Evolutionary conservation across 306 rosid species (phyloP).

Genomic region (Lathyrus tuberosus): DNA sequence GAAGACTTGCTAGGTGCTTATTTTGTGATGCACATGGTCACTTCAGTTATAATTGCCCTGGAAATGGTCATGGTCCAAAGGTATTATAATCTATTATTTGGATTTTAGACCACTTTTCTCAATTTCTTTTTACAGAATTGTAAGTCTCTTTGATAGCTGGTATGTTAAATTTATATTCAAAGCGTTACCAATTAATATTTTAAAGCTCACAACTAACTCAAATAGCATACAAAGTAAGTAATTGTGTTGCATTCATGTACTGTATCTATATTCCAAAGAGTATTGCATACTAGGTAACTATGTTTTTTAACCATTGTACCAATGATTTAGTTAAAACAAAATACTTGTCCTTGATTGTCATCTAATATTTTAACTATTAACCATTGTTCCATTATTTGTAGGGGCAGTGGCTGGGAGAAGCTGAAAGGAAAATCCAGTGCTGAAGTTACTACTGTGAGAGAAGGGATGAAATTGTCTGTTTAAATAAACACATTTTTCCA

Average conservation of each 20-base stretch:
- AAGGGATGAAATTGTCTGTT: slow-evolving; percentile 30
- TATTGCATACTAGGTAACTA: background rate
- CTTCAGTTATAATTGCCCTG: slow-evolving; percentile 68
- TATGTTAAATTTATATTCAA: background rate
- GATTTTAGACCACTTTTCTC: background rate
- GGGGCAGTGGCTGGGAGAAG: slow-evolving; percentile 40
- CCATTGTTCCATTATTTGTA: slow-evolving; percentile 24
- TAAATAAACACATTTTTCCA: background rate
- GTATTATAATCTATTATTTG: slow-evolving; percentile 46
- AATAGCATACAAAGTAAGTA: background rate
- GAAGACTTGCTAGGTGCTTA: slow-evolving; percentile 74
- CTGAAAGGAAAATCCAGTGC: slow-evolving; percentile 45
- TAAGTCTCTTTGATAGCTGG: background rate
- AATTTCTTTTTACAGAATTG: background rate
- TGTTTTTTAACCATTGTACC: background rate
- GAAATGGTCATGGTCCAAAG: slow-evolving; percentile 60
- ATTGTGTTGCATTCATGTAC: background rate
- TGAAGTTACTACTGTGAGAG: slow-evolving; percentile 45
- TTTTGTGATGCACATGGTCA: slow-evolving; percentile 64
- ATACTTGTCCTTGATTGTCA: background rate
- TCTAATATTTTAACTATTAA: no score
- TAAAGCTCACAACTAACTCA: slow-evolving; percentile 3
- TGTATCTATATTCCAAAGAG: background rate
- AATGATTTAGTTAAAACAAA: background rate
- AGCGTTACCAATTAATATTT: background rate